Evolutionary conservation across 345 rosid genomes (phyloP).

Genomic region (Eucalyptus pumila): DNA sequence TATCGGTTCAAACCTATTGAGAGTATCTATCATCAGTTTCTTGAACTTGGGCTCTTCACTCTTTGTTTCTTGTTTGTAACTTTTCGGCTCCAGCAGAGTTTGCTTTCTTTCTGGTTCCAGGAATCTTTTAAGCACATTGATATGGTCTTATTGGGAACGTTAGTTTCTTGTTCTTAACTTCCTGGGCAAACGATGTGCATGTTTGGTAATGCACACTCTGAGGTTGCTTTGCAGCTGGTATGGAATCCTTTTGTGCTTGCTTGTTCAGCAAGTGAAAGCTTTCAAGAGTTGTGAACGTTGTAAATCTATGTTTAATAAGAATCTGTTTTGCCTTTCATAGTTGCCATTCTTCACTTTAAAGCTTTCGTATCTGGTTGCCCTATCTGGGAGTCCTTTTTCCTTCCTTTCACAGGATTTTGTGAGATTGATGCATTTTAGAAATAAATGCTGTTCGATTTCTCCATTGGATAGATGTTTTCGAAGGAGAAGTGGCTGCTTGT

Average conservation of each 20-base stretch:
- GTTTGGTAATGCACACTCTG: neutral
- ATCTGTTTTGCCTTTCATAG: neutral
- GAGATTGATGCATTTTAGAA: slow-evolving; percentile 9
- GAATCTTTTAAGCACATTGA: neutral
- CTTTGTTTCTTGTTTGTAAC: neutral
- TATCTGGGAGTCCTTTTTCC: neutral
- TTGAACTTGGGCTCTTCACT: neutral
- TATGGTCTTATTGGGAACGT: neutral
- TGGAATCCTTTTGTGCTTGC: slow-evolving; percentile 8
- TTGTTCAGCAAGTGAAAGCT: slow-evolving; percentile 26
- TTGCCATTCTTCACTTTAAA: slow-evolving; percentile 28
- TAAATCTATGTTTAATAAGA: neutral
- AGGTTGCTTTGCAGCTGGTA: neutral
- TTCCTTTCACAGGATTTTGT: neutral
- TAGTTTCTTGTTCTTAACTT: neutral
- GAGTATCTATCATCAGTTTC: neutral
- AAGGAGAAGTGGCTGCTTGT: slow-evolving; percentile 15
- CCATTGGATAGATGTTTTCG: slow-evolving; percentile 13
- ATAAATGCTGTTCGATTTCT: neutral
- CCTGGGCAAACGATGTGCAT: neutral
- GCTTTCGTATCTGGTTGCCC: neutral
- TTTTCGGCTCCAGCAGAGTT: neutral
- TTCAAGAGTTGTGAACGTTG: neutral
- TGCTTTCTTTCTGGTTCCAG: neutral
- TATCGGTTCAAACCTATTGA: neutral